A percentile compares a stretch with the other conserved stretches of the same genome.
These are phyloP conservation scores for Nemania sp. DNA, from an alignment of 2,329 filamentous ascomycete genomes.

Conservation along the genomic window DNA sequence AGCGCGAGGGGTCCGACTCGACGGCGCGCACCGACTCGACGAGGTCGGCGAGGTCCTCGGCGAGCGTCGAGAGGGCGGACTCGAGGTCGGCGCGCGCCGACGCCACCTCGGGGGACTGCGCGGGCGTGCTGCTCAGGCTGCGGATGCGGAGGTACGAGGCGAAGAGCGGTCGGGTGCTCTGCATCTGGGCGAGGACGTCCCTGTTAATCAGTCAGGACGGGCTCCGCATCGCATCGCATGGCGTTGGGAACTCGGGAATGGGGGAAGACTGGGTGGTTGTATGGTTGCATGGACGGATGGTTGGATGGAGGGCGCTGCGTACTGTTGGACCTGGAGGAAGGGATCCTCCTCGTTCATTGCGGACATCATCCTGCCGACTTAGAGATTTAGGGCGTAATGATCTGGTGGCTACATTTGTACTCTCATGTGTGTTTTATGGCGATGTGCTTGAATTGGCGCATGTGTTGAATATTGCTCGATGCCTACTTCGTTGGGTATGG, in stretches of 20 bases:
- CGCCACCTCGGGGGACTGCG: constrained; percentile 81
- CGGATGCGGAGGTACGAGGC: constrained; percentile 95
- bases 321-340: constrained; percentile 75
- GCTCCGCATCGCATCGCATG: background rate
- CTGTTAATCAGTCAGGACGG: constrained; percentile 49
- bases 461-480: background rate
- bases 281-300: background rate
- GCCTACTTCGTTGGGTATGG: no score
- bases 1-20: constrained; percentile 84
- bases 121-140: constrained; percentile 69
- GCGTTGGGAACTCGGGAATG: background rate
- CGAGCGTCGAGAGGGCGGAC: constrained; percentile 66
- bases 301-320: constrained; percentile 36
- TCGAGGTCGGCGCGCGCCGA: constrained; percentile 74
- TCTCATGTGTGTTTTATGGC: constrained; percentile 3
- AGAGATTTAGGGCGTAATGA: constrained; percentile 25
- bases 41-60: constrained; percentile 86
- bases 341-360: constrained; percentile 70
- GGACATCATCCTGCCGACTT: constrained; percentile 63
- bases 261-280: no score
- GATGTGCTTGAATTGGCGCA: background rate
- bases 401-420: constrained; percentile 37
- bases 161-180: constrained; percentile 82
- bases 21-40: constrained; percentile 84
- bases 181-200: constrained; percentile 85